Evolutionary conservation across 2,329 filamentous ascomycete species (phyloP).

Genomic region (Thelonectria blattea): DNA sequence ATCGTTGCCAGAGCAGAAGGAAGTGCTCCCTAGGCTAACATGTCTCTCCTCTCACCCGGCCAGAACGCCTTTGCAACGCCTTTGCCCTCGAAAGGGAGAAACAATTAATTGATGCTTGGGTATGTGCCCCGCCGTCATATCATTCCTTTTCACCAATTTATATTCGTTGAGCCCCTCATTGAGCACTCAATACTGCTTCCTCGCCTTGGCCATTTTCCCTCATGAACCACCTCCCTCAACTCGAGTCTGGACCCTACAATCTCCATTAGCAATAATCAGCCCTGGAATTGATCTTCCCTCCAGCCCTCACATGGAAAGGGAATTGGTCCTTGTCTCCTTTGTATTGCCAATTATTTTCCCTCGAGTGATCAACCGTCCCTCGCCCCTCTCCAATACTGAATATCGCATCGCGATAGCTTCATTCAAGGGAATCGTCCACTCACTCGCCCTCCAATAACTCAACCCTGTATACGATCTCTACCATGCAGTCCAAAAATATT

Average conservation of each 20-base stretch:
- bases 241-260: not conserved
- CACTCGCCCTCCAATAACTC: not conserved
- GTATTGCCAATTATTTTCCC: not conserved
- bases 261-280: not conserved
- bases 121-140: not conserved
- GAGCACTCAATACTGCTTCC: not conserved
- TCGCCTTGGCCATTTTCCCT: not conserved
- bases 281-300: not conserved
- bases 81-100: not conserved
- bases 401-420: conserved; percentile 9
- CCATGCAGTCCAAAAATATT: too few species aligned
- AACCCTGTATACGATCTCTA: not conserved
- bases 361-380: not conserved
- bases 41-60: not conserved
- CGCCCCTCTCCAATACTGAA: conserved; percentile 14
- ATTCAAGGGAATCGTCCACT: conserved; percentile 12
- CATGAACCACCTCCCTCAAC: not conserved
- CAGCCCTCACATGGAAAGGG: not conserved
- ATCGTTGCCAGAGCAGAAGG: not conserved
- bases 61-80: not conserved
- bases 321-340: not conserved
- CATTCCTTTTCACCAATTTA: too few species aligned
- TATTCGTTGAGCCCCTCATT: not conserved
- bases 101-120: not conserved
- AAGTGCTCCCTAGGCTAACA: not conserved